Evolutionary conservation across 352 stramenopile genomes (phyloP), one percentile per base, ranked within the genome.

Genomic region (Globisporangium viniferum): DNA sequence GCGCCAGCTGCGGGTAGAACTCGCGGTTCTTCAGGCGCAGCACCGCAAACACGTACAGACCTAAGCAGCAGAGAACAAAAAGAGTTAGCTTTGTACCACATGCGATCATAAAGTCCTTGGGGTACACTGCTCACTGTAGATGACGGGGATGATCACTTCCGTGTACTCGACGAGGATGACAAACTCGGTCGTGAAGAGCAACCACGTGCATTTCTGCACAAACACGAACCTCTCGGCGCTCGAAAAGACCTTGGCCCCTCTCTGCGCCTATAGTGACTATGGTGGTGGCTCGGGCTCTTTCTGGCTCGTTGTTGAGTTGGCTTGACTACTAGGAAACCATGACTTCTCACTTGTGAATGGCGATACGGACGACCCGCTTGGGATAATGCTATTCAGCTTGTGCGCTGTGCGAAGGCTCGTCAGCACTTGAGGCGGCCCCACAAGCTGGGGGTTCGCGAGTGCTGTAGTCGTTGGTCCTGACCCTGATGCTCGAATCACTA

Each of bases 161-260:
- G 29, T 66, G 60, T 49, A 66, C 46, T 66, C 60, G 29, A 66
- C 31, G 46, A 66, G 60, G 29, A 57, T 53, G 1, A 58, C 9
- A 22, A 58, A 66, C 29, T 66, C 60, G 10, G 60, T 66, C 29
- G 46, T 58, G 60, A 46, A 58, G 7, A 65, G 27, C 18, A 65
- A 5, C 0, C 3, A 8, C 12, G 46, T 49, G 20, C 44, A 46
- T n/a, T 65, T 58, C n/a, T 58, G 44, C 44, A 48, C 60, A 27
- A 65, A 65, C 10, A 29, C 2, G 15, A 61, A 33, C n/a, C 62
- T 20, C 35, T 68, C 46, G n/a, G 48, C 31, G 18, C n/a, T 31
- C 7, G 24, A 18, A 15, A 60, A 60, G 49, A 48, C 35, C 15
- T 49, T 27, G 20, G 8, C 0, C 9, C 61, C 22, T 33, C 22